Evolutionary conservation across 768 basidiomycete genomes (phyloP).

Genomic region (Lentinula raphanica): DNA sequence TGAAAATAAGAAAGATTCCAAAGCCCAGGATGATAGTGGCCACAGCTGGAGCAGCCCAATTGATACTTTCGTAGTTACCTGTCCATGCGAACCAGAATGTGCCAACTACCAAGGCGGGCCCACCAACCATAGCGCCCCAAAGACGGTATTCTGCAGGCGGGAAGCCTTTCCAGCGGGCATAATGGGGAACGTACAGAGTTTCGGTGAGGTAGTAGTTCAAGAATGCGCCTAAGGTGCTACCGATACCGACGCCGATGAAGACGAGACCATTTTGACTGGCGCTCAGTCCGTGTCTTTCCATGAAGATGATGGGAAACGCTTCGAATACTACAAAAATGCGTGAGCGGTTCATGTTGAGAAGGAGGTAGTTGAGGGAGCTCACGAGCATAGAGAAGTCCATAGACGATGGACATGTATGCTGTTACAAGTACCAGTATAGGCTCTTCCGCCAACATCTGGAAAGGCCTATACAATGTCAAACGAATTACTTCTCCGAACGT

Average conservation of each 20-base stretch:
- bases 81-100: constrained; percentile 38
- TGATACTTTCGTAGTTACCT: constrained; percentile 21
- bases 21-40: constrained; percentile 3
- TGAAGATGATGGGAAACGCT: constrained; percentile 33
- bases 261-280: constrained; percentile 30
- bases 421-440: constrained; percentile 46
- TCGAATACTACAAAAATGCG: constrained; percentile 24
- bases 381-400: constrained; percentile 50
- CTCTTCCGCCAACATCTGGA: constrained; percentile 44
- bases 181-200: constrained; percentile 19
- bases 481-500: constrained; percentile 26
- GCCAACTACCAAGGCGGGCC: constrained; percentile 26
- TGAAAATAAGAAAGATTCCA: constrained; percentile 48
- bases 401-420: constrained; percentile 43
- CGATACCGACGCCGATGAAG: constrained; percentile 36
- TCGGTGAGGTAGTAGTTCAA: constrained; percentile 25
- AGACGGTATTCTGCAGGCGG: constrained; percentile 37
- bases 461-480: constrained; percentile 38
- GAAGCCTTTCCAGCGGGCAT: constrained; percentile 34
- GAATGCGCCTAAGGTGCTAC: constrained; percentile 24
- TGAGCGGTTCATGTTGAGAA: constrained; percentile 27
- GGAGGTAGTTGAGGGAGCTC: constrained; percentile 20
- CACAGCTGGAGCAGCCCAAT: constrained; percentile 6
- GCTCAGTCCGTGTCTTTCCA: constrained; percentile 29
- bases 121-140: constrained; percentile 33